Conservation (phyloP, 2,329 filamentous ascomycete species). For the Apiospora koreana region DNA sequence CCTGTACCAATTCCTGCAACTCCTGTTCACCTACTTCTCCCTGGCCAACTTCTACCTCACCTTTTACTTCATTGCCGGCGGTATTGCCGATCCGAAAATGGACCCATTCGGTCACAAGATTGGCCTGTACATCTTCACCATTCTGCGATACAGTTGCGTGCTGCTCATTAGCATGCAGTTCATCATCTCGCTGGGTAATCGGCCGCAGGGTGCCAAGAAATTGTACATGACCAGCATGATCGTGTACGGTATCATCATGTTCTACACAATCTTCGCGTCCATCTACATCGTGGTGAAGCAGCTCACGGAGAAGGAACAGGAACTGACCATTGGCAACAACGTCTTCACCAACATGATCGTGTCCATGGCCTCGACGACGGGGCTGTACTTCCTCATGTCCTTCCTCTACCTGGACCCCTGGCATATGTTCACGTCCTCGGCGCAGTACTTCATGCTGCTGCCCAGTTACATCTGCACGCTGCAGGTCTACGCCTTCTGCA, state of each 20-base stretch:
- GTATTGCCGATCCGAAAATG: constrained; percentile 73
- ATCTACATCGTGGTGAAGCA: constrained; percentile 89
- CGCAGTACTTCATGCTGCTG: constrained; percentile 89
- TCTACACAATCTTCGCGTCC: constrained; percentile 87
- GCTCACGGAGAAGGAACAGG: constrained; percentile 51
- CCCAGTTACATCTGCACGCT: constrained; percentile 95
- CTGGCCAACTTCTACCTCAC: constrained; percentile 98
- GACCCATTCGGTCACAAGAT: constrained; percentile 93
- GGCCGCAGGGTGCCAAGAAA: constrained; percentile 90
- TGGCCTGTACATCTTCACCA: constrained; percentile 80
- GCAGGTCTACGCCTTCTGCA: constrained; percentile 98
- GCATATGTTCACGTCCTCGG: constrained; percentile 95
- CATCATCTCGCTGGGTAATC: constrained; percentile 93
- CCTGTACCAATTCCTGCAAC: constrained; percentile 88
- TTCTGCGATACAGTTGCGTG: constrained; percentile 82
- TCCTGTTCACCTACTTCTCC: constrained; percentile 97
- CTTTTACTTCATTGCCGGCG: constrained; percentile 97
- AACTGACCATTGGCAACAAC: constrained; percentile 73
- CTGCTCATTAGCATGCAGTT: constrained; percentile 93
- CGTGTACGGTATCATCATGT: constrained; percentile 92
- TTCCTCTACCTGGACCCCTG: constrained; percentile 97
- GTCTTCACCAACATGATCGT: constrained; percentile 95
- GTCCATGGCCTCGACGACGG: constrained; percentile 83
- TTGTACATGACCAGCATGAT: constrained; percentile 88
- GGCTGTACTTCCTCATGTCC: constrained; percentile 94